Evolutionary conservation across 2,329 filamentous ascomycete genomes (phyloP), one percentile per base, ranked within the genome.

Genomic region (Arachnomyces sp.): DNA sequence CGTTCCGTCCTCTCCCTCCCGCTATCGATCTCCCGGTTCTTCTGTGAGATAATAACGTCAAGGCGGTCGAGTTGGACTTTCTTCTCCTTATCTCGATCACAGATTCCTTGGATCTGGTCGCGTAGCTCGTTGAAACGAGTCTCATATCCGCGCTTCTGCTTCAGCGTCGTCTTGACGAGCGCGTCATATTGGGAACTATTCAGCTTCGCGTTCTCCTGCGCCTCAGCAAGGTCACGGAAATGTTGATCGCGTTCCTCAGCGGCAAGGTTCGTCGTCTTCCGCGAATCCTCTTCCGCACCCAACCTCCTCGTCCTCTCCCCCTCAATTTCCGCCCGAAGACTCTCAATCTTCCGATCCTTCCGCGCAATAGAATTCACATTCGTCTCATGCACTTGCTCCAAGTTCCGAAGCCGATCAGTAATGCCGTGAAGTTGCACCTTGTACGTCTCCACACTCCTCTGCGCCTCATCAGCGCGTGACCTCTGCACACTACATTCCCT

Each of bases 261-360:
- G 54, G 65, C 65, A 29, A 60, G 48, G 32, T 64, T 57, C 17
- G 60, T 57, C 18, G 55, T 55, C 34, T 57, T 59, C 17, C 44
- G 51, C 8, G 66, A 60, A 34, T 63, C 58, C 28, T 52, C 55
- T 44, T 71, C 67, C 2, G 66, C 64, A 8, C 56, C 54, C 1
- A 58, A 49, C 15, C 68, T 58, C 43, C 63, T 60, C 17, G 57
- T 49, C 39, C 62, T 63, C 47, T 72, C 68, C 17, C 48, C 53
- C n/a, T 64, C 55, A 4, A 68, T 43, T 45, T 69, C 66, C 3
- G 47, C 42, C 29, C 60, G 62, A 17, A 71, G 43, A 31, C 70
- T 67, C 39, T 70, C 65, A 7, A 71, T 63, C 45, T 69, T 70
- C 31, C 65, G 58, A 44, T 72, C 68, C 46, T 67, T 70, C 34